A percentile compares a stretch with the other conserved stretches of the same genome.
Conservation (phyloP, 192 early-diverging fungal species). For the Backusella sp. region DNA sequence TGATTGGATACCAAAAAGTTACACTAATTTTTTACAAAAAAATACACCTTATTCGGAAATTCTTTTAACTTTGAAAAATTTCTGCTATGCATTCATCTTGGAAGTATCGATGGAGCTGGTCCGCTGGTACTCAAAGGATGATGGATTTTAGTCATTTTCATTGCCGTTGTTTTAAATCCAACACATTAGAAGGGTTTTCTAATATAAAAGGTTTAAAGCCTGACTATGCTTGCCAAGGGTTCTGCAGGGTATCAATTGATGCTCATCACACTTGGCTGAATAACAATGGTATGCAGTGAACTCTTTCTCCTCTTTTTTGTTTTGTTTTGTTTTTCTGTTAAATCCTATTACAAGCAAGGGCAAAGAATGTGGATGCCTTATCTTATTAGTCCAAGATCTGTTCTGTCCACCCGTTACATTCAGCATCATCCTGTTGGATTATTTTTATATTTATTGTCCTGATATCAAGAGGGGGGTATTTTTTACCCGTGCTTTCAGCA, state of each 20-base stretch:
- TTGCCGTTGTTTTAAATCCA: neutral
- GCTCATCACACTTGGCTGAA: neutral
- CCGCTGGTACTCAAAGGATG: too few species aligned
- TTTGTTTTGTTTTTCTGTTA: too few species aligned
- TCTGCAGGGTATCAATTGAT: neutral
- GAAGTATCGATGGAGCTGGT: neutral
- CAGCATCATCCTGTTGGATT: neutral
- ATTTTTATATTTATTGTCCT: neutral
- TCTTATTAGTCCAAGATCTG: neutral
- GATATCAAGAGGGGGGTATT: neutral
- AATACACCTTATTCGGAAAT: too few species aligned
- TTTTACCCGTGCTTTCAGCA: neutral
- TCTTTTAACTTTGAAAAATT: neutral
- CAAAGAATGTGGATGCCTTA: neutral
- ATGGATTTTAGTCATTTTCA: neutral
- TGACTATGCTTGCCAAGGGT: neutral
- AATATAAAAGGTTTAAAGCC: neutral
- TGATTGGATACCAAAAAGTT: neutral
- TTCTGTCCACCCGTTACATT: neutral
- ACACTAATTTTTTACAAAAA: neutral
- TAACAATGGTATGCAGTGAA: neutral
- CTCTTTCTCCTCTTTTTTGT: neutral
- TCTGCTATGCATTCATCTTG: neutral
- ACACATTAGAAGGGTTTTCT: neutral
- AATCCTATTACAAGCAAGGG: too few species aligned